Base-by-base conservation (phyloP, 352 stramenopile genomes). In the Globisporangium nodosum region DNA sequence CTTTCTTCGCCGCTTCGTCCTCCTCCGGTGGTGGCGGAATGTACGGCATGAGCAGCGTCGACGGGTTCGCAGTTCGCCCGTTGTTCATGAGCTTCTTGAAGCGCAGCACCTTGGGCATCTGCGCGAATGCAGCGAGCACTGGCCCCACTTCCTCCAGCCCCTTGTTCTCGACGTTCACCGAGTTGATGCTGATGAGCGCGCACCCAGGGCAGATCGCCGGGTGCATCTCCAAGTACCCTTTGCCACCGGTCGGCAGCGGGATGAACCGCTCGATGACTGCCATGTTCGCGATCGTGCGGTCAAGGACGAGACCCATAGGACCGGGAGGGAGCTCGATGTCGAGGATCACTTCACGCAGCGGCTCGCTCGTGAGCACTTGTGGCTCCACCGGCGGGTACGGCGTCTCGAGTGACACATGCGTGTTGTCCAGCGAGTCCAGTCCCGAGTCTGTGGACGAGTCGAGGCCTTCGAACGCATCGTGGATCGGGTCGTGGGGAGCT, bases 51-150 rank as follows among this genome's bases (percentile, higher is more conserved):
- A 75, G 60, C n/a, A 89, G 60, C 18, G 79, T 87, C 24, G 81
- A 79, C 13, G 85, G 85, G 49, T 85, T 90, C n/a, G 81, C 84
- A 1, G 77, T 85, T 13, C 79, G 77, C 12, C 81, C 83, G 46
- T 74, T 69, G 33, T 78, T 84, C 70, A 91, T 92, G 13, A 92
- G 78, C 53, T 92, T 92, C 63, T 91, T 94, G 62, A 94, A 94
- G n/a, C 78, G 76, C 53, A 94, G 60, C 20, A 91, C 65, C 43
- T 92, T 90, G 18, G 73, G 70, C 35, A 70, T 66, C 11, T 73
- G 69, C 13, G 72, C 54, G 15, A 90, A 70, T 12, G 78, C 83
- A 20, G 66, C 81, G 20, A 94, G 64, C 20, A 92, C 83, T 11
- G 78, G 70, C 0, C 85, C 85, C 9, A 94, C 71, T 55, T 93